Base-by-base conservation (phyloP, 306 rosid genomes). In the Prosopis cineraria region DNA sequence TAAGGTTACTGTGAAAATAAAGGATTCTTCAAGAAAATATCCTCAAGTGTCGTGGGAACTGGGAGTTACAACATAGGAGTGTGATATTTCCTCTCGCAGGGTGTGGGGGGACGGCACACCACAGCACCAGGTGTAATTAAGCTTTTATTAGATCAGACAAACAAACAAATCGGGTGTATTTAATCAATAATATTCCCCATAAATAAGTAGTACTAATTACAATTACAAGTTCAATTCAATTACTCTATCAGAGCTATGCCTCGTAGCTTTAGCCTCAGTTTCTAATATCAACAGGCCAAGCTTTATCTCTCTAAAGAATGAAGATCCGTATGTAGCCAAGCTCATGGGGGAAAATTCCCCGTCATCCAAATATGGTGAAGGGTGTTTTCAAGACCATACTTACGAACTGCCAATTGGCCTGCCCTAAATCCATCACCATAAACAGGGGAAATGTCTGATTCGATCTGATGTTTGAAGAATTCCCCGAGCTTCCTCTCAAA, bases 341-440 rank as follows among this genome's bases (percentile, higher is more conserved):
- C 45, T 88, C 91, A 91, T 78, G 52, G 87, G 36, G 99, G 99
- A 73, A 96, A 96, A 45, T 79, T 81, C 58, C 98, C 99, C 0
- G 97, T 93, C 92, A 84, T 85, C 83, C 75, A 80, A 72, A 96
- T 96, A 81, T 96, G 98, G 75, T 91, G 85, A 53, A 96, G 98
- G 83, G 99, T 96, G 45, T 81, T 85, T 70, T 53, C 79, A 60
- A 96, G 92, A 83, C 99, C 99, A 85, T 86, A 93, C 76, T 87
- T 91, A 22, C 83, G 81, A 40, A 96, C 97, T 6, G 99, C 99
- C 76, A 63, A 77, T 58, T 91, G 98, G 64, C 97, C 99, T 7
- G 98, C 98, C 80, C 99, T 85, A 72, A 73, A 96, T 73, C 99
- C 99, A 72, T 87, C 98, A 76, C 99, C 99, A 74, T 96, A 96